Evolutionary conservation across 2,329 filamentous ascomycete species (phyloP).

Genomic region (Lachnellula hyalina): DNA sequence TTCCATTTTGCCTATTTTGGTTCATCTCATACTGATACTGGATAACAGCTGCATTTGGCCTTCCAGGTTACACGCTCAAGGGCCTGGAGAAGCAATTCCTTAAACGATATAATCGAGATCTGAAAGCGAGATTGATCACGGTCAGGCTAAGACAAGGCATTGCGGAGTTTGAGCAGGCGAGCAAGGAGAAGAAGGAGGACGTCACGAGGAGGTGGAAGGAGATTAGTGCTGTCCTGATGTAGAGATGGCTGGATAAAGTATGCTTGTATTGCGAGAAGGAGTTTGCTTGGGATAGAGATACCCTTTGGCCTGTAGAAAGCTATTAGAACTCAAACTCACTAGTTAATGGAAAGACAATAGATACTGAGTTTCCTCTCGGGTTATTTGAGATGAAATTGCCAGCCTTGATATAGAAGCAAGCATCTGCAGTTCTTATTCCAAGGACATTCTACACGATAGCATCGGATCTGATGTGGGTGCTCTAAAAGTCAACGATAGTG

Average conservation of each 20-base stretch:
- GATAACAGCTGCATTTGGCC: constrained; percentile 14
- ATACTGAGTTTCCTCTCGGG: no score
- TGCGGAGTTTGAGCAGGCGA: constrained; percentile 27
- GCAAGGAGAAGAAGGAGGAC: constrained; percentile 37
- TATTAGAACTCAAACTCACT: no score
- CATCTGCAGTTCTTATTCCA: no score
- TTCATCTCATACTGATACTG: constrained; percentile 20
- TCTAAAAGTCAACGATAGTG: no score
- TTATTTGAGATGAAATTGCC: no score
- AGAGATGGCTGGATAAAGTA: neutral
- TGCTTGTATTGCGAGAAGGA: neutral
- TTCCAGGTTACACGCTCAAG: constrained; percentile 23
- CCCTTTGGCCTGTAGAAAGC: neutral
- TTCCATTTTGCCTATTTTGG: neutral
- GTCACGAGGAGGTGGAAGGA: constrained; percentile 27
- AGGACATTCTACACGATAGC: no score
- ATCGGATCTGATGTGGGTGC: no score
- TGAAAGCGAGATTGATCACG: constrained; percentile 20
- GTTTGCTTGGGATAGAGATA: neutral
- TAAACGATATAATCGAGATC: constrained; percentile 15
- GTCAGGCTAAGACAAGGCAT: constrained; percentile 21
- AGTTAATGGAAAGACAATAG: no score
- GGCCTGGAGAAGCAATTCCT: constrained; percentile 23
- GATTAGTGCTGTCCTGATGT: neutral
- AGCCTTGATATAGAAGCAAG: no score